Evolutionary conservation across 805 yeast species (phyloP), one percentile per base, ranked within the genome.

Genomic region (Cyberlindnera subsufficiens): DNA sequence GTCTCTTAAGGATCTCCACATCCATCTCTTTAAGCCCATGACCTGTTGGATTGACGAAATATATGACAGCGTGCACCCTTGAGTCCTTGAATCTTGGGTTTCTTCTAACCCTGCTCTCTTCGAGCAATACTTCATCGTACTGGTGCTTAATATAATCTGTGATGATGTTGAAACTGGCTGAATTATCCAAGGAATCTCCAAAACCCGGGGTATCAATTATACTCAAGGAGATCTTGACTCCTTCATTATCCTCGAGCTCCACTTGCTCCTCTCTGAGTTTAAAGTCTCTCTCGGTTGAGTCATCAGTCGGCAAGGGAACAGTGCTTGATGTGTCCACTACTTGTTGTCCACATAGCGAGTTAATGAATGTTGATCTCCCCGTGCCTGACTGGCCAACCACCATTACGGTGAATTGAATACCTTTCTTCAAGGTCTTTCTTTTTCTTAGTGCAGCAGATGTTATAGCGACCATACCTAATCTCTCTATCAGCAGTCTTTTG

Each of bases 311-410:
- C 22, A 70, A 56, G 46, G 73, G 61, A 13, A 75, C 68, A 1
- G 88, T 80, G 27, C 82, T 74, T 2, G 86, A 77, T 0, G 80
- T 72, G 34, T 84, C 87, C 11, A 85, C 91, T 32, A 89, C 89
- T 53, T 84, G 80, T 51, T 89, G 93, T 46, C 86, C 96, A 67
- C 96, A 89, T 42, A 89, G 71, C 31, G 95, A 84, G 67, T 90
- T 89, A 61, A 90, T 86, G 56, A 89, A 83, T 5, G 96, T 89
- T n/a, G 96, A 84, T 61, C 96, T 77, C 15, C 96, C 96, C 37
- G 80, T 69, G 3, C 97, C 97, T 37, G 82, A 78, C 59, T 86
- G 84, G 35, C 96, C 97, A 43, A 87, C 82, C 32, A 86, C 81
- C 91, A 89, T 82, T 45, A 86, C 61, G 18, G 95, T 83, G 70